Conservation (phyloP, 2,329 filamentous ascomycete species). For the Penicillium sp. region DNA sequence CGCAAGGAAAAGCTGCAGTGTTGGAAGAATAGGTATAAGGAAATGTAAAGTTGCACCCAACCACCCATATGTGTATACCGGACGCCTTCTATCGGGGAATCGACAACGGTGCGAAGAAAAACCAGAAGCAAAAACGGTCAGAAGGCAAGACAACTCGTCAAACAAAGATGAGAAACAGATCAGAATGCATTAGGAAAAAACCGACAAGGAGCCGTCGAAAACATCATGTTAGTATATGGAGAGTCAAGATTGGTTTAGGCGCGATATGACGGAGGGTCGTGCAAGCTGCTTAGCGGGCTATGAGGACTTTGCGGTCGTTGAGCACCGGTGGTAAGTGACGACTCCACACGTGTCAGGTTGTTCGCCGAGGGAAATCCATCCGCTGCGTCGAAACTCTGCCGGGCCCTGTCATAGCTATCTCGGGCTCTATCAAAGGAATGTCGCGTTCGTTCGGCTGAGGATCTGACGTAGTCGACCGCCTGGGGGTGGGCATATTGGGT, state of each 20-base stretch:
- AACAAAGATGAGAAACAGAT: conserved; percentile 33
- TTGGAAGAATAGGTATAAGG: conserved; percentile 20
- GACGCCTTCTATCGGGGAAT: conserved; percentile 49
- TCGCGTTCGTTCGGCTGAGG: conserved; percentile 85
- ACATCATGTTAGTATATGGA: conserved; percentile 34
- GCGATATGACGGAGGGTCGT: conserved; percentile 39
- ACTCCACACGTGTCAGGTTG: conserved; percentile 82
- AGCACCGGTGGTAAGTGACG: conserved; percentile 50
- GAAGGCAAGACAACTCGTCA: conserved; percentile 32
- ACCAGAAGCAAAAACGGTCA: conserved; percentile 7
- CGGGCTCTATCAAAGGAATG: conserved; percentile 82
- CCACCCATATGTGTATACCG: conserved; percentile 41
- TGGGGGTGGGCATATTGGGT: conserved; percentile 59
- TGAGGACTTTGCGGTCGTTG: conserved; percentile 36
- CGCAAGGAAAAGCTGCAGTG: conserved; percentile 8
- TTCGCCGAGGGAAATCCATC: conserved; percentile 92
- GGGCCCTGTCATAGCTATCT: conserved; percentile 55
- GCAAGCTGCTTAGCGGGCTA: conserved; percentile 39
- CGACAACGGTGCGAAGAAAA: conserved; percentile 29
- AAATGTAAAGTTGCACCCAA: conserved; percentile 35
- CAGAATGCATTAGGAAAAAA: conserved; percentile 25
- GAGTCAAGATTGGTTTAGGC: conserved; percentile 33
- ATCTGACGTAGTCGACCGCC: conserved; percentile 63
- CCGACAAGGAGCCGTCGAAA: conserved; percentile 26
- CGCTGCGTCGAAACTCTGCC: conserved; percentile 83